Base-by-base conservation (phyloP, 2,329 filamentous ascomycete genomes). In the Talaromyces amestolkiae region DNA sequence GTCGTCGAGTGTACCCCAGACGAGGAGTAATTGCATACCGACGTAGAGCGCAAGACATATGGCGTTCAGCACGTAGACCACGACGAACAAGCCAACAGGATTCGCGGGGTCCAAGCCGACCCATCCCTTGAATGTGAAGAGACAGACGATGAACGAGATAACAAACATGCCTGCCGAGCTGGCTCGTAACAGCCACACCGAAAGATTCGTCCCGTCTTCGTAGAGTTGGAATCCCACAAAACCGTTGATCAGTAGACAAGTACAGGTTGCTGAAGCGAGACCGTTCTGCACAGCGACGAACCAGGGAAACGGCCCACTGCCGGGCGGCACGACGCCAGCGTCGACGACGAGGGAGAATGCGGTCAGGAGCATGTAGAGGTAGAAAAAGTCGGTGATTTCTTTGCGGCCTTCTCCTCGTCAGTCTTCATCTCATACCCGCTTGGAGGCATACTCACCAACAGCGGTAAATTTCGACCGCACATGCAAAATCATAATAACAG, bases 191-290 rank as follows among this genome's bases (percentile, higher is more conserved):
- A 97, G 87, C 95, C 95, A 99, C 51, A 99, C 89, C 0, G 93
- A 97, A 47, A 98, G 82, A 1, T 90, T 89, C 1, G 95, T 99
- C 60, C 95, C 95, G 73, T 99, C 95, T 79, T 99, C 95, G 78
- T 99, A 99, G 13, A 99, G 84, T 79, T 98, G 95, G 79, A 99
- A 99, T 39, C 95, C 95, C 63, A 99, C 94, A 74, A 99, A 99
- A 51, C 95, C 95, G 78, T 98, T 98, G 83, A 99, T 93, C 72
- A 98, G 82, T 64, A 99, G 83, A 76, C 91, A 96, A 31, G 92
- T 94, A 76, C 95, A 90, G 33, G 96, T 85, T 0, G 95, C 92
- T 41, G 92, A 97, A 24, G 89, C 83, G 62, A 99, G 83, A 15
- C 94, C 95, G 68, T 89, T 90, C 74, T 99, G 95, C 6, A 90